Conservation (phyloP, 2,329 filamentous ascomycete species). For the Aspergillus bombycis region DNA sequence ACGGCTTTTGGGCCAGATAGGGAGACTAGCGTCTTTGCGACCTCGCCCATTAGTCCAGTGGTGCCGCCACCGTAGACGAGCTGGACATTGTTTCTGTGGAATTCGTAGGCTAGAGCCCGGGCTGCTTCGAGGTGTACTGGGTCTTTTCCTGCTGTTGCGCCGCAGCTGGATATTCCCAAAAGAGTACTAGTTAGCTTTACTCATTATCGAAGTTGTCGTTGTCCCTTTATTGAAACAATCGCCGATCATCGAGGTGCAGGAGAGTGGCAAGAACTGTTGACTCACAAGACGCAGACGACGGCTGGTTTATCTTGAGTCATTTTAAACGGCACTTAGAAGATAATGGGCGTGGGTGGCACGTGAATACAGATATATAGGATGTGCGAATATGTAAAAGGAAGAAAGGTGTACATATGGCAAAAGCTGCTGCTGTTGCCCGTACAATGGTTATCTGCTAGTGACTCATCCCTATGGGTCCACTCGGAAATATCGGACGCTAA, state of each 20-base stretch:
- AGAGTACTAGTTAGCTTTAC: no score
- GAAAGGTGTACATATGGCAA: background rate
- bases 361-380: background rate
- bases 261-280: background rate
- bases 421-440: no score
- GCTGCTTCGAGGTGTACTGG: slow-evolving; percentile 78
- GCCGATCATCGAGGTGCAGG: no score
- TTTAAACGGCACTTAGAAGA: background rate
- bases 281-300: slow-evolving; percentile 85
- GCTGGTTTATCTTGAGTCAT: slow-evolving; percentile 39
- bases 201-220: no score
- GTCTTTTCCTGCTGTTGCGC: slow-evolving; percentile 72
- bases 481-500: background rate
- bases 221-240: no score
- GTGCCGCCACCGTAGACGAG: slow-evolving; percentile 96
- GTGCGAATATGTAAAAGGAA: background rate
- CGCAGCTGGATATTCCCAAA: slow-evolving; percentile 62
- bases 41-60: slow-evolving; percentile 90
- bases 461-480: background rate
- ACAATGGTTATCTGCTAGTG: background rate
- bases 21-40: slow-evolving; percentile 81
- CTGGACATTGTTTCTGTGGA: slow-evolving; percentile 75
- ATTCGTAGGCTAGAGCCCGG: slow-evolving; percentile 69
- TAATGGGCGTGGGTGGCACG: background rate
- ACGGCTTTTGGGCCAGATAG: slow-evolving; percentile 79